phyloP scores from a whole-genome alignment of 2,329 filamentous ascomycete species.

The Tympanopsis confertula region DNA sequence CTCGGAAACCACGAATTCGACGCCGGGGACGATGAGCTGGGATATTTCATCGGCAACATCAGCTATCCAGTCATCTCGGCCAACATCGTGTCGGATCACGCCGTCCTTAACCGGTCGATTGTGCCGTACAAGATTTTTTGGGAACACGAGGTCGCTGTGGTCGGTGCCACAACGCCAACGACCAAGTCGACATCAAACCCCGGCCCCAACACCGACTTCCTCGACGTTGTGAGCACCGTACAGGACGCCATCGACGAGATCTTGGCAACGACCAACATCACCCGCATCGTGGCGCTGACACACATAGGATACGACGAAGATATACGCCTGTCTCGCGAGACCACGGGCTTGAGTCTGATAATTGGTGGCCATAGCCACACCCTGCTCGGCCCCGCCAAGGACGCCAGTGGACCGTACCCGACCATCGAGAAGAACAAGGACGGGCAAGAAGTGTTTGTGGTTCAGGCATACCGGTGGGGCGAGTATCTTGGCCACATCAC shows the following conservation, averaged over 20 bases:
- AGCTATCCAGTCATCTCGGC: constrained; percentile 54
- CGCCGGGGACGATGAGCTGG: constrained; percentile 49
- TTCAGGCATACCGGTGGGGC: constrained; percentile 58
- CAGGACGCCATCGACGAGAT: constrained; percentile 53
- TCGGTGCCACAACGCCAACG: constrained; percentile 51
- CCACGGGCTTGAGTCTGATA: constrained; percentile 54
- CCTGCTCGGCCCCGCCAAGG: constrained; percentile 45
- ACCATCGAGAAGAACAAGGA: constrained; percentile 48
- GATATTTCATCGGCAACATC: constrained; percentile 47
- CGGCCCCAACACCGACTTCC: constrained; percentile 43
- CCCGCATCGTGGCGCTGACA: constrained; percentile 52
- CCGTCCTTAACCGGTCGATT: constrained; percentile 37
- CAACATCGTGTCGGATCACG: constrained; percentile 49
- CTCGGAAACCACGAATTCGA: constrained; percentile 60
- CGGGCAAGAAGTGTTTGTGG: constrained; percentile 57
- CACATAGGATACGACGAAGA: constrained; percentile 58
- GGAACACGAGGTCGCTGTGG: constrained; percentile 31
- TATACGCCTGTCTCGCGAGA: constrained; percentile 44
- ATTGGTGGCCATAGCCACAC: constrained; percentile 53
- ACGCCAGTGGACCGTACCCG: constrained; percentile 47
- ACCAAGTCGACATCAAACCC: constrained; percentile 47
- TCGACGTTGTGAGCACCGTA: constrained; percentile 42
- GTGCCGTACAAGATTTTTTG: constrained; percentile 30
- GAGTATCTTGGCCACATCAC: constrained; percentile 60
- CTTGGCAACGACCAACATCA: constrained; percentile 47